Conservation (phyloP, 495 filamentous ascomycete genomes). For the Neurospora sp. region DNA sequence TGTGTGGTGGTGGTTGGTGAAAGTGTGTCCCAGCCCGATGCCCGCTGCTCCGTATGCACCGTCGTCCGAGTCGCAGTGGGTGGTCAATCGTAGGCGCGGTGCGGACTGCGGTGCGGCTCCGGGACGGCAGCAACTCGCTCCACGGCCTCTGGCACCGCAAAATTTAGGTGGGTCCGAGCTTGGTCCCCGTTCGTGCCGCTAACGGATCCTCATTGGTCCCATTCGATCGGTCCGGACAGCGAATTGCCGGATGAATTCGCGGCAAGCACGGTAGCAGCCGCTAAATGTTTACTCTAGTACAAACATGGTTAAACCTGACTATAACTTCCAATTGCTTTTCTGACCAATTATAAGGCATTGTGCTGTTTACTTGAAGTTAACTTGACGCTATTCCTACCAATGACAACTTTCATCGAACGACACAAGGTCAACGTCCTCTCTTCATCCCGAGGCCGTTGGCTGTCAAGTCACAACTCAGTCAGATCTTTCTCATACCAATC, state of each 20-base stretch:
- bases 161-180: constrained; percentile 6
- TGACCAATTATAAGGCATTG: background rate
- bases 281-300: too few species aligned
- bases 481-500: background rate
- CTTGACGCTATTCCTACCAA: background rate
- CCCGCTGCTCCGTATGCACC: background rate
- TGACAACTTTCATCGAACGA: background rate
- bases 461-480: background rate
- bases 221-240: background rate
- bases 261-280: background rate
- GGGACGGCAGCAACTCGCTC: background rate
- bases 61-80: background rate
- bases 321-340: background rate
- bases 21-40: background rate
- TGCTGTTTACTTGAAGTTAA: background rate
- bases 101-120: background rate
- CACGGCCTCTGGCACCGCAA: background rate
- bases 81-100: background rate
- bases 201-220: background rate
- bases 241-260: background rate
- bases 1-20: background rate
- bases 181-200: background rate
- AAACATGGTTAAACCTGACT: background rate
- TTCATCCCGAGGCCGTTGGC: background rate
- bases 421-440: background rate